A percentile compares a stretch with the other conserved stretches of the same genome.
Evolutionary conservation across 257 asterid species (phyloP).

Genomic region (Osmanthus fragrans): DNA sequence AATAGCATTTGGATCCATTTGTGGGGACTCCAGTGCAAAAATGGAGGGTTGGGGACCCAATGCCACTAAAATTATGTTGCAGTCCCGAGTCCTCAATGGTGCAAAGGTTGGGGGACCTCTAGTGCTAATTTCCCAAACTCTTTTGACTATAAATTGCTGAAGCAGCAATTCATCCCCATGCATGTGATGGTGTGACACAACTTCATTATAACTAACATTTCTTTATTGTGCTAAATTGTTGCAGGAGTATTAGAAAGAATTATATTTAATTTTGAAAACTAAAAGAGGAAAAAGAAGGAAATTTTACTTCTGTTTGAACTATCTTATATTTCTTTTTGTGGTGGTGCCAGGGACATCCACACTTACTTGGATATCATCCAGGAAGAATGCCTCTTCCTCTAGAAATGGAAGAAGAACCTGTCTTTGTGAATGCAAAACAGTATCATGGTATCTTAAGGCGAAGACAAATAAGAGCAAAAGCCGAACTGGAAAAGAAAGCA

Average conservation of each 20-base stretch:
- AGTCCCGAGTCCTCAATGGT: no score
- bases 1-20: not conserved
- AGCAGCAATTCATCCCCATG: not conserved
- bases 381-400: constrained; percentile 77
- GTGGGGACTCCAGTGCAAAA: no score
- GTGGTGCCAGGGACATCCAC: constrained; percentile 55
- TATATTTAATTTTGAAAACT: no score
- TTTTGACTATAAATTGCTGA: not conserved
- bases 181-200: not conserved
- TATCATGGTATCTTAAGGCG: constrained; percentile 78
- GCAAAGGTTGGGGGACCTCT: not conserved
- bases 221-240: not conserved
- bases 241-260: not conserved
- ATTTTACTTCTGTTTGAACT: not conserved
- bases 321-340: not conserved
- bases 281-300: not conserved
- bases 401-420: constrained; percentile 86
- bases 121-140: not conserved
- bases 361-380: constrained; percentile 58
- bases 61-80: no score
- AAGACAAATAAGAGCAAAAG: constrained; percentile 76
- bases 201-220: not conserved
- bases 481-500: constrained; percentile 67
- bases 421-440: constrained; percentile 79
- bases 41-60: no score